Percentiles rank a stretch among this genome's conserved stretches.
Evolutionary conservation across 352 stramenopile species (phyloP).

Genomic region (Globisporangium okanoganense): DNA sequence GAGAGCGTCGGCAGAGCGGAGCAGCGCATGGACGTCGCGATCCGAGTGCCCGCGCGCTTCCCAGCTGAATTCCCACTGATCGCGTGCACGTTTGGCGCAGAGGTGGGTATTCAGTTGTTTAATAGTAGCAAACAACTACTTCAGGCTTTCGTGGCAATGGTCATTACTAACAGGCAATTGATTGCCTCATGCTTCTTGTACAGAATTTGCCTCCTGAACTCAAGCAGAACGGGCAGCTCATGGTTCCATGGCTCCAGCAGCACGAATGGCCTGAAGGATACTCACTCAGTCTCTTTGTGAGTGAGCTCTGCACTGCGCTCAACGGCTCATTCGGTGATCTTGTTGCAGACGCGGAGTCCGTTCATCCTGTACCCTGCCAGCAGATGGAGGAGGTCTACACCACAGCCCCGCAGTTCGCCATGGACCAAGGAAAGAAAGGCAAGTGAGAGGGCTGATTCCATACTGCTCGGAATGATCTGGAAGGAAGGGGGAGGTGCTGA

Average conservation of each 20-base stretch:
- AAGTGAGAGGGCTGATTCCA: background rate
- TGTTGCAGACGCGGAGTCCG: conserved; percentile 8
- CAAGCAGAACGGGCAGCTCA: conserved; percentile 33
- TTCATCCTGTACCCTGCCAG: conserved; percentile 16
- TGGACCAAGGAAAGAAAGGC: conserved; percentile 3
- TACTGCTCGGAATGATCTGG: background rate
- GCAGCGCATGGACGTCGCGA: conserved; percentile 34
- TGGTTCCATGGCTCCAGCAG: conserved; percentile 44
- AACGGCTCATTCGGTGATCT: conserved; percentile 11
- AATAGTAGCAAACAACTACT: no score
- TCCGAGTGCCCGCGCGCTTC: conserved; percentile 39
- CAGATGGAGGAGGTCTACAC: conserved; percentile 13
- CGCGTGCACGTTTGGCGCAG: conserved; percentile 36
- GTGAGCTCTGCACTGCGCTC: conserved; percentile 43
- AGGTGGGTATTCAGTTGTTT: conserved; percentile 23
- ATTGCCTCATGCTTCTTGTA: background rate
- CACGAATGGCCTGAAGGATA: conserved; percentile 52
- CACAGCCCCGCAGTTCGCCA: conserved; percentile 32
- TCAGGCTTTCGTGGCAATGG: background rate
- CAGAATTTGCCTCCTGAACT: conserved; percentile 42
- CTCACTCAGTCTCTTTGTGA: conserved; percentile 37
- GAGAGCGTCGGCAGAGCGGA: conserved; percentile 29
- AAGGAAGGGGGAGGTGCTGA: no score
- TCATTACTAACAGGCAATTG: background rate
- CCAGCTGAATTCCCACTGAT: conserved; percentile 39